Percentiles rank a stretch among this genome's conserved stretches.
These are phyloP conservation scores for Actinidia polygama DNA, from an alignment of 179 eudicot species.

Conservation along the genomic window DNA sequence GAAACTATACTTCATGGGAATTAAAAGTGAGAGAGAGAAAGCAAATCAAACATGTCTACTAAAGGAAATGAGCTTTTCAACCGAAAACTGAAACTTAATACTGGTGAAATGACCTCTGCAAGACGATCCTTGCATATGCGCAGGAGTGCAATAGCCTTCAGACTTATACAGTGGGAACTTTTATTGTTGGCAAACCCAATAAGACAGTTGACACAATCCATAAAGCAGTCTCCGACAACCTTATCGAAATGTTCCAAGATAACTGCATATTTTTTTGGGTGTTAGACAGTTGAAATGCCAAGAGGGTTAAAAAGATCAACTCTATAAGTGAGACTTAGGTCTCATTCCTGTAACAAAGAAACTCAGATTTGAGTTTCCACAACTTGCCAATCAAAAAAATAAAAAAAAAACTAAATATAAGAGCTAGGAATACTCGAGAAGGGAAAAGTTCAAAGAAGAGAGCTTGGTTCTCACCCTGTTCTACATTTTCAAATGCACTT, in stretches of 20 bases:
- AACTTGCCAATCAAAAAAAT: background rate
- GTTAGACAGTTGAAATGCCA: slow-evolving; percentile 26
- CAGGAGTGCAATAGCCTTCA: slow-evolving; percentile 96
- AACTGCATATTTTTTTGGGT: slow-evolving; percentile 52
- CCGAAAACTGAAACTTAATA: slow-evolving; percentile 1
- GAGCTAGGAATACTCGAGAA: slow-evolving; percentile 15
- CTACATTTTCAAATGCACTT: slow-evolving; percentile 97
- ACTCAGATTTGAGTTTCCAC: background rate
- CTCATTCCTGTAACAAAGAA: background rate
- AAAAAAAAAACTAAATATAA: background rate
- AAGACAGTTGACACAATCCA: slow-evolving; percentile 98
- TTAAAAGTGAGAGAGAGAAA: background rate
- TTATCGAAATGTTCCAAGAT: slow-evolving; percentile 98
- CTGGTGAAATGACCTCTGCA: slow-evolving; percentile 76
- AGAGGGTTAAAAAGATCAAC: slow-evolving; percentile 12
- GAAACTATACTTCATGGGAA: background rate
- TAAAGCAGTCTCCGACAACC: slow-evolving; percentile 98
- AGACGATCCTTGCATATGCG: slow-evolving; percentile 98
- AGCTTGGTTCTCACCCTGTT: slow-evolving; percentile 69
- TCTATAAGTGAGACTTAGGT: background rate
- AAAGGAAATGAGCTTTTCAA: background rate
- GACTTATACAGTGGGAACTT: slow-evolving; percentile 88
- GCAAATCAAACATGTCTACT: background rate
- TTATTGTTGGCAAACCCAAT: slow-evolving; percentile 98
- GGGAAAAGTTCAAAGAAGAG: slow-evolving; percentile 14